These are phyloP conservation scores for Myochromella boudieri DNA, from an alignment of 768 basidiomycete genomes.

Conservation along the genomic window DNA sequence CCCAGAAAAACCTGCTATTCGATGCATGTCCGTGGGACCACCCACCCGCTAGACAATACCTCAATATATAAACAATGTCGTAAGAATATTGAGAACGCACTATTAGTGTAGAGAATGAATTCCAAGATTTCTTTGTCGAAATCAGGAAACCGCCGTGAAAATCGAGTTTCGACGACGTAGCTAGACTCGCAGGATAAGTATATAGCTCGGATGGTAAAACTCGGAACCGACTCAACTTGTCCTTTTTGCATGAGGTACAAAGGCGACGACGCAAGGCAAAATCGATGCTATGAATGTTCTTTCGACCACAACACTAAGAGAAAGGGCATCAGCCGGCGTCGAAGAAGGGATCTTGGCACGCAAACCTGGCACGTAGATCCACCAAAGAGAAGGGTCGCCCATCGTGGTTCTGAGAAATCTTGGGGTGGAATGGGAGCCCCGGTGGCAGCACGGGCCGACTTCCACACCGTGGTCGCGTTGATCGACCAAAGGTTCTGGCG, in stretches of 20 bases:
- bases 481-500: conserved; percentile 18
- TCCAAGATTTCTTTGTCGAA: conserved; percentile 25
- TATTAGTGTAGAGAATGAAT: conserved; percentile 29
- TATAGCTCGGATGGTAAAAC: no score
- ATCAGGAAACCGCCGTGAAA: conserved; percentile 24
- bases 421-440: conserved; percentile 21
- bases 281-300: conserved; percentile 21
- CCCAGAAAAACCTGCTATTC: conserved; percentile 33
- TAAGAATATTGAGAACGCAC: conserved; percentile 16
- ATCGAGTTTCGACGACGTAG: conserved; percentile 24
- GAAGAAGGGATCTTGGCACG: not conserved
- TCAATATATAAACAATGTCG: not conserved
- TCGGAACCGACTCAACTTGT: conserved; percentile 21
- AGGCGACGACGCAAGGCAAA: conserved; percentile 25
- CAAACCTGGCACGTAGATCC: conserved; percentile 23
- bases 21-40: conserved; percentile 26
- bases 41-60: conserved; percentile 24
- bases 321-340: not conserved
- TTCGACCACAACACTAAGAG: conserved; percentile 18
- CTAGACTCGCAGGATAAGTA: conserved; percentile 23
- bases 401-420: conserved; percentile 24
- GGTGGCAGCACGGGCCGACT: conserved; percentile 12
- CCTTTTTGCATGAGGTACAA: conserved; percentile 26
- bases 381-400: conserved; percentile 27
- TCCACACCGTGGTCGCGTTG: conserved; percentile 25